Evolutionary conservation across 768 basidiomycete genomes (phyloP).

Genomic region (Suillus hirtellus): DNA sequence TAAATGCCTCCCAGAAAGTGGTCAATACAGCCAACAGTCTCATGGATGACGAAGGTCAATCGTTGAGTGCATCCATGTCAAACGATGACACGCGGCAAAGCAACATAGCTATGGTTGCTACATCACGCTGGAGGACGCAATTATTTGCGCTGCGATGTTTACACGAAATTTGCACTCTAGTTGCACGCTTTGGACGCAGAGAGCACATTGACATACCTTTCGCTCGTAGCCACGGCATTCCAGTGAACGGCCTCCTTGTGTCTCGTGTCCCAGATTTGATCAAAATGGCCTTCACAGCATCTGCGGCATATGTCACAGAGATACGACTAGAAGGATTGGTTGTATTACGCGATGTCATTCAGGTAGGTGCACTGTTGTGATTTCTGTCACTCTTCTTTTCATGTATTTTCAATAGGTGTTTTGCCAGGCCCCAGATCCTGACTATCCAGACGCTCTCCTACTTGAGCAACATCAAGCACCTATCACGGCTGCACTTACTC

Average conservation of each 20-base stretch:
- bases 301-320: slow-evolving; percentile 94
- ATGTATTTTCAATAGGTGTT: slow-evolving; percentile 63
- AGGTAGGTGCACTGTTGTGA: slow-evolving; percentile 48
- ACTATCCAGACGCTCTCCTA: slow-evolving; percentile 85
- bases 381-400: background rate
- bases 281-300: slow-evolving; percentile 97
- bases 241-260: slow-evolving; percentile 66
- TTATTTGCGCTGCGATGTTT: slow-evolving; percentile 91
- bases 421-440: slow-evolving; percentile 83
- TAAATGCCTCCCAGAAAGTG: slow-evolving; percentile 80
- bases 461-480: slow-evolving; percentile 98
- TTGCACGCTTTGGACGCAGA: slow-evolving; percentile 66
- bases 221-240: slow-evolving; percentile 61
- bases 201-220: slow-evolving; percentile 84
- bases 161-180: slow-evolving; percentile 82
- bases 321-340: slow-evolving; percentile 89
- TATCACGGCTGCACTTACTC: slow-evolving; percentile 95
- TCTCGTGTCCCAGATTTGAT: slow-evolving; percentile 91
- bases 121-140: slow-evolving; percentile 95
- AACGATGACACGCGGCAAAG: slow-evolving; percentile 29
- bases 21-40: slow-evolving; percentile 58
- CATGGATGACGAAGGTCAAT: slow-evolving; percentile 93
- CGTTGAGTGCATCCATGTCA: slow-evolving; percentile 65
- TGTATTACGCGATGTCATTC: slow-evolving; percentile 89
- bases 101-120: slow-evolving; percentile 42